phyloP scores from a whole-genome alignment of 2,329 filamentous ascomycete species.

The Aspergillus sp. region DNA sequence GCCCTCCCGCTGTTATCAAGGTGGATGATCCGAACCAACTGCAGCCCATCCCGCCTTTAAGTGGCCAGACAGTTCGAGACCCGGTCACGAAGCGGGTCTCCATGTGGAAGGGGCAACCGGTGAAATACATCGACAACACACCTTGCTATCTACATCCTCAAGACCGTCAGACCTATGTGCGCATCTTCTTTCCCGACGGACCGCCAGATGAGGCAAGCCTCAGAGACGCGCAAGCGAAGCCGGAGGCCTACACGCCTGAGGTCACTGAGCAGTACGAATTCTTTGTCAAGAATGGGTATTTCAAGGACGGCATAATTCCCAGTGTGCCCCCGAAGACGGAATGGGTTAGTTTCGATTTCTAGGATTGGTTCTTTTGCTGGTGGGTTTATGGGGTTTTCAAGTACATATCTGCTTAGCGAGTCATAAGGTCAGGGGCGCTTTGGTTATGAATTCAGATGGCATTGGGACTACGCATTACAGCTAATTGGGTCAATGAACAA shows the following conservation, averaged over 20 bases:
- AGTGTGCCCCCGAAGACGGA: slow-evolving; percentile 74
- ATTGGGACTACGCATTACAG: too few species aligned
- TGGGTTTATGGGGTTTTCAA: neutral
- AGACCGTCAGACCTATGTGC: slow-evolving; percentile 57
- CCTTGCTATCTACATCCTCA: slow-evolving; percentile 53
- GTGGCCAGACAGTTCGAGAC: slow-evolving; percentile 37
- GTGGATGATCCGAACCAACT: slow-evolving; percentile 28
- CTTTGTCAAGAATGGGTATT: slow-evolving; percentile 65
- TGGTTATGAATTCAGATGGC: neutral
- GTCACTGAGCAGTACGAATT: slow-evolving; percentile 63
- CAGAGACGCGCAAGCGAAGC: slow-evolving; percentile 52
- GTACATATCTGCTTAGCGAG: neutral
- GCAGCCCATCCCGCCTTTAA: slow-evolving; percentile 35
- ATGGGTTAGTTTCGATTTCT: slow-evolving; percentile 73
- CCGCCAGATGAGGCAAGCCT: slow-evolving; percentile 53
- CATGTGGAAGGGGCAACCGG: slow-evolving; percentile 63
- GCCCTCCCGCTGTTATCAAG: slow-evolving; percentile 28
- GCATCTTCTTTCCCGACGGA: slow-evolving; percentile 73
- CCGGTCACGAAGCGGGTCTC: slow-evolving; percentile 43
- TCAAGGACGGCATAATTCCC: slow-evolving; percentile 71
- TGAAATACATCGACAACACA: slow-evolving; percentile 56
- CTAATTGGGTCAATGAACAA: too few species aligned
- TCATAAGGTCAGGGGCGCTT: neutral
- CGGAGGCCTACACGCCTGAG: slow-evolving; percentile 50
- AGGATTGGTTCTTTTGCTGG: slow-evolving; percentile 5